Evolutionary conservation across 768 basidiomycete species (phyloP).

Genomic region (Russula abietina): DNA sequence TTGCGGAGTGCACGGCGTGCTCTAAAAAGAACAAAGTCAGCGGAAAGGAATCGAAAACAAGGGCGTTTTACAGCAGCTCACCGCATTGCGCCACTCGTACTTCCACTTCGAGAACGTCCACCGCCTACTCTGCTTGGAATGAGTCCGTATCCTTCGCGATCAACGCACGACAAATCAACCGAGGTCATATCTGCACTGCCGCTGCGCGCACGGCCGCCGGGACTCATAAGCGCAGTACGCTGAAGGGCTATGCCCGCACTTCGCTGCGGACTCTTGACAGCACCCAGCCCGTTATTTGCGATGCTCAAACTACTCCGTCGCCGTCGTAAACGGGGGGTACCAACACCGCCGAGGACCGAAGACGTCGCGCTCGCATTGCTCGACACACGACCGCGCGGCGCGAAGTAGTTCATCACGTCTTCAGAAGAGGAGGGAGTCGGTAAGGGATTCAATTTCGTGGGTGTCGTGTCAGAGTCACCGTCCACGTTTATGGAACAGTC

Average conservation of each 20-base stretch:
- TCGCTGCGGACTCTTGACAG: slow-evolving; percentile 53
- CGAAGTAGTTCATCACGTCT: slow-evolving; percentile 28
- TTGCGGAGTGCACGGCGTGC: slow-evolving; percentile 23
- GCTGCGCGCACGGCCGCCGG: slow-evolving; percentile 15
- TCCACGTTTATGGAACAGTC: slow-evolving; percentile 33
- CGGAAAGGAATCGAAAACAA: background rate
- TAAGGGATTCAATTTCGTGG: slow-evolving; percentile 30
- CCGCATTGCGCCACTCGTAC: slow-evolving; percentile 17
- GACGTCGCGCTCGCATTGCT: slow-evolving; percentile 24
- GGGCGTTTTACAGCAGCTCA: background rate
- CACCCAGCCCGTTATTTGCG: slow-evolving; percentile 46
- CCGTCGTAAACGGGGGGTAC: slow-evolving; percentile 43
- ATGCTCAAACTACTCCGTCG: slow-evolving; percentile 60
- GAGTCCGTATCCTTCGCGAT: background rate
- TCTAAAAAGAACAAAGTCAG: background rate
- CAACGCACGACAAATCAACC: background rate
- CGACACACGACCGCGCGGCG: slow-evolving; percentile 30
- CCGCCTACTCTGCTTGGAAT: background rate
- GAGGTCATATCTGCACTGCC: slow-evolving; percentile 16
- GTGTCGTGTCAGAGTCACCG: slow-evolving; percentile 34
- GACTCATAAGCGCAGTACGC: slow-evolving; percentile 41
- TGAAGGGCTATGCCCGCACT: slow-evolving; percentile 47
- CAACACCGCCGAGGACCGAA: slow-evolving; percentile 10
- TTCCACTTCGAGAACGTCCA: slow-evolving; percentile 21
- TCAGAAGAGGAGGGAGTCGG: slow-evolving; percentile 27